Percentiles rank a stretch among this genome's conserved stretches.
These are phyloP conservation scores for Saccharum officinarum DNA, from an alignment of 176 grass and related monocot species.

Conservation along the genomic window DNA sequence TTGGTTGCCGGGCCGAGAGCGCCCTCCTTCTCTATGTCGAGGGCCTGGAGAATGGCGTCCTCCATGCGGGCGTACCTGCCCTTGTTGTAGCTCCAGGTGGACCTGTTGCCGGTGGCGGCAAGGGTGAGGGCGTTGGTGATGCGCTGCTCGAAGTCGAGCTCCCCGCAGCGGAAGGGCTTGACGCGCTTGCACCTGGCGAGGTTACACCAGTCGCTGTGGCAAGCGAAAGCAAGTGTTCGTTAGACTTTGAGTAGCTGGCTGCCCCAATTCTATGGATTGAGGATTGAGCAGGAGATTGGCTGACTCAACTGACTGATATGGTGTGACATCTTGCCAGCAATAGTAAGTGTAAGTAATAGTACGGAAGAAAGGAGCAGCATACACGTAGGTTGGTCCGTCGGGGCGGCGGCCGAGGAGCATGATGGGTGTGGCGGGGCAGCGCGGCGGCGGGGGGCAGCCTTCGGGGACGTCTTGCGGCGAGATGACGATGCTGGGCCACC, in stretches of 20 bases:
- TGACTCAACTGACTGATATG: neutral
- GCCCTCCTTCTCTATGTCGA: constrained; percentile 44
- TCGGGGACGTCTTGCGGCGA: constrained; percentile 46
- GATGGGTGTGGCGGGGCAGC: constrained; percentile 52
- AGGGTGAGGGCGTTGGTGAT: constrained; percentile 41
- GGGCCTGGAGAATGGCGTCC: constrained; percentile 56
- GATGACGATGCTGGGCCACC: constrained; percentile 71
- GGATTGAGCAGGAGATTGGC: neutral
- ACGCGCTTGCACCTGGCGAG: constrained; percentile 59
- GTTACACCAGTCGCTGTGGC: constrained; percentile 69
- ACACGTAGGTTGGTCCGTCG: constrained; percentile 48
- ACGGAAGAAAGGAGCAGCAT: neutral
- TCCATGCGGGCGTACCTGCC: constrained; percentile 57
- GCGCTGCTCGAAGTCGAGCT: constrained; percentile 38
- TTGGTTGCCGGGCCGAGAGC: neutral
- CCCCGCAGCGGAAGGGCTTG: constrained; percentile 76
- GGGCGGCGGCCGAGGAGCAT: constrained; percentile 63
- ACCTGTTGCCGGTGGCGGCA: neutral
- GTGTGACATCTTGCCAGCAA: neutral
- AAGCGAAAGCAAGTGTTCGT: neutral
- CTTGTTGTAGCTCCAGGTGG: neutral
- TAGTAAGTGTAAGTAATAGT: neutral
- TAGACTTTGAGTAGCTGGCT: too few species aligned
- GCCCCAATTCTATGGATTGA: neutral
- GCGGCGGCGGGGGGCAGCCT: constrained; percentile 33